Base-by-base conservation (phyloP, 1,284 basidiomycete genomes). In the Boletus sp. region DNA sequence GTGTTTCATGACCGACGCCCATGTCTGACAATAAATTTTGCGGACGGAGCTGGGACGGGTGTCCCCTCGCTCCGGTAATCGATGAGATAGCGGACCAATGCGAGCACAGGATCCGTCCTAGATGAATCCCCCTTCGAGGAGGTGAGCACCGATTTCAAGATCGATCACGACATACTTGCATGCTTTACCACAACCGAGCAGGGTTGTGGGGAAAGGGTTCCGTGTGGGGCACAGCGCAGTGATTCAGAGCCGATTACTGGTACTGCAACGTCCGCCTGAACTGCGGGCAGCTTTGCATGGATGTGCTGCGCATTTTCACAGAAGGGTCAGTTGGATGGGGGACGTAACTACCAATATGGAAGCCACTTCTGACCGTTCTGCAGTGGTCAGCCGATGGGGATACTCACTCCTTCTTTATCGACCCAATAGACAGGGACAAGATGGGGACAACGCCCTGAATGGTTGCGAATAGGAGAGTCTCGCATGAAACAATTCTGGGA, bases 131-230 rank as follows among this genome's bases (percentile, higher is more conserved):
- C 22, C 75, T 4, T 58, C 61, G 10, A 76, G 27, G 10, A 76
- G 27, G 44, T 76, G 69, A 54, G 25, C 73, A 5, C 60, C 56
- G 44, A 77, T 69, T 3, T 65, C 63, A 39, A 69, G 57, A 14
- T 57, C 55, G 27, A 69, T 53, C 36, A 72, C 59, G n/a, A 76
- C 67, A 53, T 72, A 68, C 41, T 60, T 52, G 56, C 73, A 72
- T n/a, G n/a, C 1, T 70, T 64, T 8, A 69, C 63, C 39, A 73
- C 57, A 1, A 64, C 64, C 73, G 25, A 74, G 60, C 8, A 77
- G 64, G 8, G 72, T 69, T n/a, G 74, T 61, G 3, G 75, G 75
- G 63, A 74, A 75, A 5, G 67, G 64, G 46, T 60, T 62, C 16
- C 49, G 47, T 33, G 60, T 29, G 33, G 50, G 32, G 51, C 55